Evolutionary conservation across 176 grass and related monocot species (phyloP), one percentile per base, ranked within the genome.

Genomic region (Aegilops sharonensis): DNA sequence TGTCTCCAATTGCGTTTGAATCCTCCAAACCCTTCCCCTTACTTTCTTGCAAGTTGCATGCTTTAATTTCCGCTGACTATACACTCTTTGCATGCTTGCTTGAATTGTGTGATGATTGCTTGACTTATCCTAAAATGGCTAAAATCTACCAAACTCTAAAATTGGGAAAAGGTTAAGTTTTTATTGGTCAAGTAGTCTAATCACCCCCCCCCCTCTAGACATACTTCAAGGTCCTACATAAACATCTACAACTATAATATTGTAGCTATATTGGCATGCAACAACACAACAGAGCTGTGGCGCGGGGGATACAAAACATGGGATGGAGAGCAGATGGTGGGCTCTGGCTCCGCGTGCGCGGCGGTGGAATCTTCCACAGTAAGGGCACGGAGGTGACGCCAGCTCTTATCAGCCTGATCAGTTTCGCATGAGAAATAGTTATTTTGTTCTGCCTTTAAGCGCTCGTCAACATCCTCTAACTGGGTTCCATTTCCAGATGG

Each of bases 281-380:
- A 91, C 94, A 93, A 25, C 97, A 98, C 85, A 98, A 95, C 54
- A 95, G 97, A 87, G 90, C 97, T 15, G 97, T 98, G 27, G 97
- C 93, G 27, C 90, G 94, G 27, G 80, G 94, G 76, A 98, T 98
- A 89, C 92, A 98, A 81, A 98, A 94, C 59, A 98, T 98, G 92
- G 97, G 97, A 32, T 98, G 97, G 97, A 95, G 96, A 89, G 86
- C 93, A 27, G 96, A 98, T 81, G 96, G 96, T 71, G 93, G 96
- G 18, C 96, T 98, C 84, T 98, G 94, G 97, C 97, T 98, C 82
- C 92, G 92, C 11, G 92, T 95, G 71, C 90, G 97, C 4, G 96
- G 96, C 15, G 93, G 96, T 61, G 93, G 96, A 20, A 91, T 98
- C 79, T 98, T 94, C 85, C 93, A 91, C 56, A 94, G 94, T 75